phyloP scores from a whole-genome alignment of 2,329 filamentous ascomycete species.

The Onygenales sp. region DNA sequence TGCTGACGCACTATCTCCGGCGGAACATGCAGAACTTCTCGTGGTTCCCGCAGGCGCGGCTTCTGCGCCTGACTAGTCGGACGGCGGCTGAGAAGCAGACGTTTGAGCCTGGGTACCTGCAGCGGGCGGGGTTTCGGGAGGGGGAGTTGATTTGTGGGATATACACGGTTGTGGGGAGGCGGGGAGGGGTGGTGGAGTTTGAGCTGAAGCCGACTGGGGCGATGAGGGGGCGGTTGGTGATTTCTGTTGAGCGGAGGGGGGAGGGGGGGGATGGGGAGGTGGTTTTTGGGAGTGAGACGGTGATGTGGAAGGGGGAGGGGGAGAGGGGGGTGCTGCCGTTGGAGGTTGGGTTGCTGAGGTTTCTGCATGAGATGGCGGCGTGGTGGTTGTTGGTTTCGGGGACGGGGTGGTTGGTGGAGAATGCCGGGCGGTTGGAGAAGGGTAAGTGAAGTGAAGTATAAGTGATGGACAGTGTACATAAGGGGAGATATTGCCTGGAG shows the following conservation, averaged over 20 bases:
- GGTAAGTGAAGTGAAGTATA: too few species aligned
- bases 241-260: too few species aligned
- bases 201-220: slow-evolving; percentile 14
- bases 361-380: slow-evolving; percentile 24
- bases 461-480: too few species aligned
- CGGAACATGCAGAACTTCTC: slow-evolving; percentile 26
- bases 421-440: too few species aligned
- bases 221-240: too few species aligned
- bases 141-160: slow-evolving; percentile 25
- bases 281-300: too few species aligned
- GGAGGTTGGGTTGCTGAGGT: slow-evolving; percentile 19
- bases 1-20: slow-evolving; percentile 22
- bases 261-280: too few species aligned
- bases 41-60: slow-evolving; percentile 23
- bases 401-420: slow-evolving; percentile 19
- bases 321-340: slow-evolving; percentile 3
- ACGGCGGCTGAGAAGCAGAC: slow-evolving; percentile 12
- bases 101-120: slow-evolving; percentile 18
- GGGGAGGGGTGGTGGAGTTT: slow-evolving; percentile 21
- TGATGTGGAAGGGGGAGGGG: too few species aligned
- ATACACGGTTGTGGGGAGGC: slow-evolving; percentile 20
- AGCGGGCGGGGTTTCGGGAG: slow-evolving; percentile 17
- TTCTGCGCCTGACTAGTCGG: slow-evolving; percentile 15
- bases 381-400: slow-evolving; percentile 30
- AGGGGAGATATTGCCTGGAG: too few species aligned